These are phyloP conservation scores for Diplodia sapinea DNA, from an alignment of 2,329 filamentous ascomycete species.

Conservation along the genomic window DNA sequence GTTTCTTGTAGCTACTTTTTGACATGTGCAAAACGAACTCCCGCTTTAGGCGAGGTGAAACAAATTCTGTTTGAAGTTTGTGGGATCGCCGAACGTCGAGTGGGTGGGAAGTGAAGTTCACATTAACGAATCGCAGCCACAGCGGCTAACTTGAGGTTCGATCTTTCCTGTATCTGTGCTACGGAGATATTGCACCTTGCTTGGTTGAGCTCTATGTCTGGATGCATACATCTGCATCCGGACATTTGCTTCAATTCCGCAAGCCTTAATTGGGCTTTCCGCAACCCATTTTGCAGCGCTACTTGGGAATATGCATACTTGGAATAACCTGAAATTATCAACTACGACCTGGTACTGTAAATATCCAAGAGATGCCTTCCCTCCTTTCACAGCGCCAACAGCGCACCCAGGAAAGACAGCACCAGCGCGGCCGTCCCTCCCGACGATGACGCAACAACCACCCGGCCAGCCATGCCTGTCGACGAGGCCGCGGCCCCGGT, in stretches of 20 bases:
- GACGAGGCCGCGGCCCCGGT: constrained; percentile 4
- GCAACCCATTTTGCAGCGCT: too few species aligned
- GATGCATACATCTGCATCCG: too few species aligned
- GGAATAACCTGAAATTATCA: neutral
- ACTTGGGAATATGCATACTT: too few species aligned
- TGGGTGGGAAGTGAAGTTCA: neutral
- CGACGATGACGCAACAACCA: neutral
- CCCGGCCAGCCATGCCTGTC: constrained; percentile 2
- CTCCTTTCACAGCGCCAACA: neutral
- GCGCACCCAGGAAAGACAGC: neutral
- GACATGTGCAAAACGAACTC: neutral
- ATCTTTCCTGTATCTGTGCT: too few species aligned
- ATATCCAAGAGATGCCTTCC: neutral
- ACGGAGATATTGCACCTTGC: too few species aligned
- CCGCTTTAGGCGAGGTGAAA: neutral
- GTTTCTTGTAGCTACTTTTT: neutral
- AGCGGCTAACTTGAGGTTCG: too few species aligned
- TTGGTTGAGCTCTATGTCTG: too few species aligned
- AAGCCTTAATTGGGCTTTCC: too few species aligned
- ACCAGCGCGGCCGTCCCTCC: constrained; percentile 5
- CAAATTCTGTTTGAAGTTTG: neutral
- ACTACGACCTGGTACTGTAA: too few species aligned
- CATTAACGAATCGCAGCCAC: neutral
- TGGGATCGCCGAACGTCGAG: neutral
- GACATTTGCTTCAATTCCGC: too few species aligned